Evolutionary conservation across 768 basidiomycete species (phyloP).

Genomic region (Panus rudis): DNA sequence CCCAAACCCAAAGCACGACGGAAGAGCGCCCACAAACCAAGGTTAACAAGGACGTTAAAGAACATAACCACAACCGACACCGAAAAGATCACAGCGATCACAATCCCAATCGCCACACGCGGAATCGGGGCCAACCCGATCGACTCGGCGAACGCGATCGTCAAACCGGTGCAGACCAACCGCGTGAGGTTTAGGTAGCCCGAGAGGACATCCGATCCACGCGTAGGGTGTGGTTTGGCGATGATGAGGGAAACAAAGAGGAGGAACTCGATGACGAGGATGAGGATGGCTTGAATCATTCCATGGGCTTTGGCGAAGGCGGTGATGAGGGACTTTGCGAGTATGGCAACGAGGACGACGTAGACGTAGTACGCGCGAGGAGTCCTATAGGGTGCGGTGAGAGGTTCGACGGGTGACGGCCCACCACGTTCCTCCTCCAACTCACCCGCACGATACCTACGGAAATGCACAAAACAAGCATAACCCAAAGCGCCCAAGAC

Average conservation of each 20-base stretch:
- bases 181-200: slow-evolving; percentile 62
- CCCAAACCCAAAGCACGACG: slow-evolving; percentile 11
- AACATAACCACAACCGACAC: slow-evolving; percentile 64
- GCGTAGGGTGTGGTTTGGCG: slow-evolving; percentile 58
- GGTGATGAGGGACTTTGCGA: slow-evolving; percentile 69
- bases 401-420: slow-evolving; percentile 32
- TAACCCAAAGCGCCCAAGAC: slow-evolving; percentile 41
- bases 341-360: slow-evolving; percentile 56
- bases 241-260: slow-evolving; percentile 45
- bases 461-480: slow-evolving; percentile 42
- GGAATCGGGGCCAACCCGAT: slow-evolving; percentile 67
- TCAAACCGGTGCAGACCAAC: slow-evolving; percentile 59
- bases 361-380: slow-evolving; percentile 36
- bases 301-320: slow-evolving; percentile 56
- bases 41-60: slow-evolving; percentile 39
- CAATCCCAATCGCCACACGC: slow-evolving; percentile 72
- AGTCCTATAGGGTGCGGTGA: slow-evolving; percentile 61
- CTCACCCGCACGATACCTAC: slow-evolving; percentile 27
- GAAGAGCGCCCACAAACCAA: slow-evolving; percentile 17
- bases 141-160: slow-evolving; percentile 70
- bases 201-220: slow-evolving; percentile 64
- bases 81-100: slow-evolving; percentile 66
- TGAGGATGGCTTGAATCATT: slow-evolving; percentile 59
- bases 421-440: not conserved
- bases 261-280: slow-evolving; percentile 61